Evolutionary conservation across 1,284 basidiomycete genomes (phyloP), one percentile per base, ranked within the genome.

Genomic region (Trametes sp.): DNA sequence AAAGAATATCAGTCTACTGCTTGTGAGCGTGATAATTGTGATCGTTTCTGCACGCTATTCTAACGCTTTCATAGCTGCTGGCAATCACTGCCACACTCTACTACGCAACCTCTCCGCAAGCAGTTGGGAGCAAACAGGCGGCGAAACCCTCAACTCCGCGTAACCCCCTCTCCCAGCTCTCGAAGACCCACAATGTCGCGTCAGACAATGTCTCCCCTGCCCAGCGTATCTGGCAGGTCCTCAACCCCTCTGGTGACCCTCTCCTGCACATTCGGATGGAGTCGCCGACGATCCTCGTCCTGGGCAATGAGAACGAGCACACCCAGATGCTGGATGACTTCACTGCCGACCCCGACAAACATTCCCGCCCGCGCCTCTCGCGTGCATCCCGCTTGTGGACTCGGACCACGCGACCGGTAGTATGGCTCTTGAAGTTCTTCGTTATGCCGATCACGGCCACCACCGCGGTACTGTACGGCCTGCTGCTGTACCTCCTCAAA

Each of bases 401-500:
- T 55, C 80, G 81, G 51, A 83, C 82, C 2, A 72, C 86, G 50
- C 81, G 83, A 35, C 77, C 84, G n/a, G 69, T 93, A 8, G 78
- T 89, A 51, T 92, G 93, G 87, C 77, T 94, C 38, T 70, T 92
- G 73, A 94, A 93, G 76, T 90, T 95, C 64, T 88, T 98, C 72
- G 80, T 96, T 1, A 75, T 95, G 1, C 97, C 97, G 0, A 97
- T 98, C 72, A 85, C 87, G 2, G 82, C 83, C 1, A 97, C 95
- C 0, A 92, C 92, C 3, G 79, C 84, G 35, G 76, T 86, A 1
- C 82, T 98, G 3, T 98, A 93, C 75, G 82, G 85, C 9, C 77
- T 98, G 23, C 80, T 98, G 14, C 82, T 94, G n/a, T 96, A 96
- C 73, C 83, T 99, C 1, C 81, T 98, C 62, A 97, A 97, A 78